Base-by-base conservation (phyloP, 495 filamentous ascomycete genomes). In the Xylaria nigripes region DNA sequence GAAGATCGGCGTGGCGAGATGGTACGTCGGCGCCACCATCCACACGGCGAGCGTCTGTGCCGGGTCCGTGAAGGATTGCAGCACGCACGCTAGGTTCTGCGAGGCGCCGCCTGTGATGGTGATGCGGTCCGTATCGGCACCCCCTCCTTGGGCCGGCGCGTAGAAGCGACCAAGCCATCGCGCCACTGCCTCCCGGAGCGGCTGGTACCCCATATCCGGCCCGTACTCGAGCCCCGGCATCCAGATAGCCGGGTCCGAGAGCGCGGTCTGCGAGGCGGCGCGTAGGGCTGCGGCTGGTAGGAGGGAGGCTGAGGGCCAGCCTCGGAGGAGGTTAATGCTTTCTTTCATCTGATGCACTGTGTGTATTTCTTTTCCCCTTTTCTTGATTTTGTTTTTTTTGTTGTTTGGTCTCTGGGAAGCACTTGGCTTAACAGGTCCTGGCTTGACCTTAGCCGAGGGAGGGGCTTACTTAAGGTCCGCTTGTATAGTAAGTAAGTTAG, bases 21-120 rank as follows among this genome's bases (percentile, higher is more conserved):
- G 85, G 61, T 95, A 96, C 18, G 84, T 84, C 27, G 91, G 91
- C 38, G 83, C 81, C 0, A 89, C 82, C 68, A 87, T 73, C 85
- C 89, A 95, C 21, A 94, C 80, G 59, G 76, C 80, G 40, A 79
- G 74, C 15, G 90, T 95, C 61, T 84, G 86, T 2, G 72, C 65
- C 0, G 89, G 86, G 62, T 94, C 90, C 0, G 89, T 86, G 56
- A 85, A 95, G 16, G 82, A 80, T 61, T 82, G 77, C 24, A 96
- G 71, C 2, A 90, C 68, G 56, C 77, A 83, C 1, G 84, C 86
- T 7, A 95, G 68, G 61, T 81, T 86, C 68, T 92, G 88, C 47
- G 76, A 82, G 2, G 91, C 91, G 0, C 79, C 91, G 29, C 87
- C 85, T 0, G 90, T 88, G 62, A 96, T 85, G 66, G 83, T 85